Percentiles rank a stretch among this genome's conserved stretches.
Conservation (phyloP, 2,329 filamentous ascomycete genomes). For the Annulohypoxylon truncatum region DNA sequence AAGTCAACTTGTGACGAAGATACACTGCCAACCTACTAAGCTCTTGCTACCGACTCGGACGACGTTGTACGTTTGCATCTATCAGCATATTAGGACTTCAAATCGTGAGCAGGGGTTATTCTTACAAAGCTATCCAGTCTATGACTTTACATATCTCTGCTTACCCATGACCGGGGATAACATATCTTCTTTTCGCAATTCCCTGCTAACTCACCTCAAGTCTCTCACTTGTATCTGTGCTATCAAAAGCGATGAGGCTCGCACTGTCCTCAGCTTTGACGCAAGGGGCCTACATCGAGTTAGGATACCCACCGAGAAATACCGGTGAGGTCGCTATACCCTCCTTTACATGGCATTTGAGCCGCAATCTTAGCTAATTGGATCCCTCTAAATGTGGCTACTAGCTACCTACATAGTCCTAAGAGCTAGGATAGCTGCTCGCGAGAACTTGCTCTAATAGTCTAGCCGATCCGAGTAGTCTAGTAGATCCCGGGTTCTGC, state of each 20-base stretch:
- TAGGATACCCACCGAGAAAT: not conserved
- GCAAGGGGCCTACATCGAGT: not conserved
- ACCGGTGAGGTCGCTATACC: conserved; percentile 8
- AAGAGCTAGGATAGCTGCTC: not conserved
- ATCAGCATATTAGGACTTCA: not conserved
- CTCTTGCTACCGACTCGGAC: not conserved
- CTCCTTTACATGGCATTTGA: conserved; percentile 8
- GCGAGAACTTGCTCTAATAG: conserved; percentile 4
- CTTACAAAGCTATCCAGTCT: not conserved
- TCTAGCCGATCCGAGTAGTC: too few relatives aligned
- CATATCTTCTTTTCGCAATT: not conserved
- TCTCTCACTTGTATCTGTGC: conserved; percentile 11
- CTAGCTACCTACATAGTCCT: not conserved
- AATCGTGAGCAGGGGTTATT: not conserved
- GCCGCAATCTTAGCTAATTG: conserved; percentile 17
- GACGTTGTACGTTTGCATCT: not conserved
- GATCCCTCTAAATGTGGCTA: not conserved
- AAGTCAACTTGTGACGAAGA: not conserved
- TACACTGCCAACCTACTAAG: not conserved
- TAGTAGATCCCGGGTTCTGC: not conserved
- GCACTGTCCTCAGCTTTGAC: conserved; percentile 26
- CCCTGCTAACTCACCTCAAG: conserved; percentile 6
- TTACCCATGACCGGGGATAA: not conserved
- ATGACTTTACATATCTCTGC: not conserved
- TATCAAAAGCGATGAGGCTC: conserved; percentile 1